Percentiles rank a stretch among this genome's conserved stretches.
Conservation (phyloP, 441 rosid species). For the Raphanus hybrid region DNA sequence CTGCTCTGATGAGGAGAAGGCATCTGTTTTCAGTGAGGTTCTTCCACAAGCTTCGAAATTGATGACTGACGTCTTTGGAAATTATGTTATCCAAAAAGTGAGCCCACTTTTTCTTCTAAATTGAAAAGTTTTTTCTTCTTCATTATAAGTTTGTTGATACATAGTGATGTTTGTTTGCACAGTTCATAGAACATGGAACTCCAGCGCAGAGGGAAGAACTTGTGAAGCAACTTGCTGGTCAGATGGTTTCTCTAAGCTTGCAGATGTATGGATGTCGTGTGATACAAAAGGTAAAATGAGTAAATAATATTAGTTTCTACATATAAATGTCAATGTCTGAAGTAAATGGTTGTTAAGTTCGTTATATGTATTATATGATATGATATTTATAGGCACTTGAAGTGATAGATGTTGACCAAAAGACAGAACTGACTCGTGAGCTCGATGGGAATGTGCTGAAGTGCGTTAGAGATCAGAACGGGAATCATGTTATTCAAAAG, state of each 20-base stretch:
- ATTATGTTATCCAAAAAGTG: constrained; percentile 80
- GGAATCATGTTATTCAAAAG: constrained; percentile 98
- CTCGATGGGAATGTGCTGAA: constrained; percentile 92
- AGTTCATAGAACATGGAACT: constrained; percentile 78
- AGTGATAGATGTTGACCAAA: constrained; percentile 94
- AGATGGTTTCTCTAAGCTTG: constrained; percentile 71
- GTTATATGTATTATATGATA: neutral
- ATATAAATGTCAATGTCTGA: constrained; percentile 8
- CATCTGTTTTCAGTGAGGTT: constrained; percentile 69
- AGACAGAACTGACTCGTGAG: constrained; percentile 73
- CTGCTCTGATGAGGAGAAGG: constrained; percentile 65
- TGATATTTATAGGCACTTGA: constrained; percentile 79
- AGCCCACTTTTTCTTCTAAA: constrained; percentile 21
- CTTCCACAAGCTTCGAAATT: constrained; percentile 69
- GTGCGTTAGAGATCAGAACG: constrained; percentile 98
- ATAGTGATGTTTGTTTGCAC: constrained; percentile 34
- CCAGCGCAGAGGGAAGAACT: constrained; percentile 70
- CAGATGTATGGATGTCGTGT: constrained; percentile 90
- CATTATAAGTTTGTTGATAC: constrained; percentile 30
- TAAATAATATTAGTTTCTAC: neutral
- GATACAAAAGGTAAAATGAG: constrained; percentile 65
- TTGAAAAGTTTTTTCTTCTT: neutral
- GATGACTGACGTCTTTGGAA: constrained; percentile 81
- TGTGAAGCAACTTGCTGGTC: constrained; percentile 66
- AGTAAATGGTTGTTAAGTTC: constrained; percentile 13